Base-by-base conservation (phyloP, 768 basidiomycete genomes). In the Tylopilus sp. region DNA sequence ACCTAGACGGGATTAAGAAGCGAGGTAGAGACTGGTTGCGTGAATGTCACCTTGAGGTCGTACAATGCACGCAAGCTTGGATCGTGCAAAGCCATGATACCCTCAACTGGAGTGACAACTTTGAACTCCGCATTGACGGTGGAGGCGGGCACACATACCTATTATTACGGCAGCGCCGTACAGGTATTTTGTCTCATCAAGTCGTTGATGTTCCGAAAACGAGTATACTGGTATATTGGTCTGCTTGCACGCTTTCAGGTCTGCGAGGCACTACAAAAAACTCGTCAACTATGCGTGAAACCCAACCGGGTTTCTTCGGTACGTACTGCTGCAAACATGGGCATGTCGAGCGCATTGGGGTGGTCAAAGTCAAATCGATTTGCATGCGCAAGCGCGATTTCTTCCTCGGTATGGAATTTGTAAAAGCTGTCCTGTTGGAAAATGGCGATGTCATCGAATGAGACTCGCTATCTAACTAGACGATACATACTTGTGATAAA, bases 91-190 rank as follows among this genome's bases (percentile, higher is more conserved):
- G 90, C 81, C 80, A 98, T 85, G 51, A 98, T 95, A 7, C 95
- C 95, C 65, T 98, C 95, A 30, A 89, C 85, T 88, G 47, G 44
- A 40, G 35, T 12, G 43, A 48, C 38, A 31, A n/a, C n/a, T n/a
- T 22, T 51, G n/a, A 51, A 20, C 12, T 25, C 22, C 18, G 18
- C n/a, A 25, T 23, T 36, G 10, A 43, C 12, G 2, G 12, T 4
- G 7, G 18, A 33, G n/a, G 26, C 23, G 43, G 25, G 42, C 3
- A n/a, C 46, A 22, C 70, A 45, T 56, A 85, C 86, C 82, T 49
- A 97, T 94, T 61, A 97, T 91, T 44, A 98, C 87, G 17, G 89
- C 85, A 12, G 94, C 93, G 4, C 94, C 94, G 66, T 98, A 98
- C 3, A 95, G 73, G 70, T 97, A 95, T 66, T 92, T 88, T 25